Evolutionary conservation across 106 monocot genomes (phyloP).

Genomic region (Acanthochlamys bracteata): DNA sequence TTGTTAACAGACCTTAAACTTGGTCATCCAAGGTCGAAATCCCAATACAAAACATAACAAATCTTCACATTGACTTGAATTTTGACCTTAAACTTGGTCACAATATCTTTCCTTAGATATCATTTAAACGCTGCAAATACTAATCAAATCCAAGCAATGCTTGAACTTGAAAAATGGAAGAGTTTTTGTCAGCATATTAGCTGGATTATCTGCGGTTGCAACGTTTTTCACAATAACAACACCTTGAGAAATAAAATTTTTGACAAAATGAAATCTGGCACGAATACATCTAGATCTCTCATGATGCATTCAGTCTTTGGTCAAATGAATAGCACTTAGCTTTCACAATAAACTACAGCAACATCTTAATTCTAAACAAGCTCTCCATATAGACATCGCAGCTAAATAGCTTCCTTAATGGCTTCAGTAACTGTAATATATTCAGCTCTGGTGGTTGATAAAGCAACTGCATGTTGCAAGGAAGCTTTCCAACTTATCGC

Average conservation of each 20-base stretch:
- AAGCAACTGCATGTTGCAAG: not conserved
- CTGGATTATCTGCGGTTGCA: not conserved
- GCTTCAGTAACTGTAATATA: slow-evolving; percentile 9
- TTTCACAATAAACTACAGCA: slow-evolving; percentile 7
- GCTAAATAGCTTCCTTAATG: slow-evolving; percentile 11
- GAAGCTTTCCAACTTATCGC: slow-evolving; percentile 9
- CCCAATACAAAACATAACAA: no score
- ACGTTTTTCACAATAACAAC: slow-evolving; percentile 3
- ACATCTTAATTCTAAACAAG: not conserved
- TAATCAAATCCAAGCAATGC: slow-evolving; percentile 10
- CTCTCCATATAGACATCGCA: slow-evolving; percentile 1
- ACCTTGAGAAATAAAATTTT: not conserved
- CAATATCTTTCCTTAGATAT: not conserved
- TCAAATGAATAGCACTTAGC: not conserved
- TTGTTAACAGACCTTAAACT: no score
- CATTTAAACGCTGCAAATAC: no score
- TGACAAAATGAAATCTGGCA: not conserved
- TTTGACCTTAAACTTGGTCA: not conserved
- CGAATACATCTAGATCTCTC: slow-evolving; percentile 5
- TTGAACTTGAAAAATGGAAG: not conserved
- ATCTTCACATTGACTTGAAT: slow-evolving; percentile 6
- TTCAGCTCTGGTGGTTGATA: not conserved
- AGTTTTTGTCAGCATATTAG: slow-evolving; percentile 3
- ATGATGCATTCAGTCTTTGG: slow-evolving; percentile 13
- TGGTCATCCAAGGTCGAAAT: no score